Conservation (phyloP, 306 rosid species). For the Cyclanthera cordifolia region DNA sequence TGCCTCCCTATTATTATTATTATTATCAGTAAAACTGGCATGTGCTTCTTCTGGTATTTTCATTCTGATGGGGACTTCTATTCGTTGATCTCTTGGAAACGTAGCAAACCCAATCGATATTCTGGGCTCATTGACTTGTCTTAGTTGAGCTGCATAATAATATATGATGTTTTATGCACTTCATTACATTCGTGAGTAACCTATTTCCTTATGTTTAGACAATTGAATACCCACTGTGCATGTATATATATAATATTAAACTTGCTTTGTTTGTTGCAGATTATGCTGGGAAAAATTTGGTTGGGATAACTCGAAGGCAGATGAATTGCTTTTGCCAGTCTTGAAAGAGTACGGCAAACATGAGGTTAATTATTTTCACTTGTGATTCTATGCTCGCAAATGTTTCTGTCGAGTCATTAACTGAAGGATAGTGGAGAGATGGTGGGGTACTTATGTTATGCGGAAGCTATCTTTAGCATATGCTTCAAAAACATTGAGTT, state of each 20-base stretch:
- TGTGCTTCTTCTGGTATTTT: background rate
- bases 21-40: background rate
- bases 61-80: background rate
- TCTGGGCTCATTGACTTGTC: background rate
- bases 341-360: conserved; percentile 66
- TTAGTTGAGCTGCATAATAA: background rate
- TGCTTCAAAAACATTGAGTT: background rate
- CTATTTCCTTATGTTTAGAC: background rate
- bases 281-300: conserved; percentile 95
- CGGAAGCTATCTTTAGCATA: background rate
- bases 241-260: background rate
- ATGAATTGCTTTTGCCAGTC: conserved; percentile 79
- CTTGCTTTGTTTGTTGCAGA: conserved; percentile 31
- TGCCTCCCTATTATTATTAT: background rate
- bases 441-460: background rate
- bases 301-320: conserved; percentile 74
- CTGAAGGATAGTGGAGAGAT: background rate
- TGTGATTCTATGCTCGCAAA: background rate
- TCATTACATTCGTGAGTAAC: background rate
- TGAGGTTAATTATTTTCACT: conserved; percentile 41
- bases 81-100: background rate
- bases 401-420: background rate
- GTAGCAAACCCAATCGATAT: background rate
- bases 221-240: background rate
- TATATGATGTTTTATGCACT: background rate